Conservation (phyloP, 495 filamentous ascomycete genomes). For the Aspergillus sparsus region DNA sequence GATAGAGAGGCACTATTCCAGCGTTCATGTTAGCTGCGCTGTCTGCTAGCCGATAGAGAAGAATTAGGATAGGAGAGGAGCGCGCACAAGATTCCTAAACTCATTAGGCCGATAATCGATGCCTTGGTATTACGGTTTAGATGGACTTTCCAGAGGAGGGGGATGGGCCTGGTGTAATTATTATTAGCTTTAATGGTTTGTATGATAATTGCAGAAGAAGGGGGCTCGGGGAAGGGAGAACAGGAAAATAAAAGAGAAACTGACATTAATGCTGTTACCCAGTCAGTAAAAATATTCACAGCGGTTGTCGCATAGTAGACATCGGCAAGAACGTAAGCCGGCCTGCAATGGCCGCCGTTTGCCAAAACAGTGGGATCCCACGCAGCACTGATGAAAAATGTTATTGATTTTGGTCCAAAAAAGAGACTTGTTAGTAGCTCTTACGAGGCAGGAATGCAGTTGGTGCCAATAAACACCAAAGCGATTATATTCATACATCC, state of each 20-base stretch:
- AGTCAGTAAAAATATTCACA: constrained; percentile 32
- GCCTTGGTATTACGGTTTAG: constrained; percentile 48
- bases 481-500: constrained; percentile 28
- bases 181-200: neutral
- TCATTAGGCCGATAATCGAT: constrained; percentile 49
- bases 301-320: constrained; percentile 32
- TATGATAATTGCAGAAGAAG: no score
- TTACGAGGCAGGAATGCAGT: constrained; percentile 30
- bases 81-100: constrained; percentile 51
- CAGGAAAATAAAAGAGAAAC: no score
- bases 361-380: constrained; percentile 22
- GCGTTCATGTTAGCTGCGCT: neutral
- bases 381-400: constrained; percentile 20
- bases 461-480: constrained; percentile 29
- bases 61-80: neutral
- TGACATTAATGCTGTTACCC: constrained; percentile 49
- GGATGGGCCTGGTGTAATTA: constrained; percentile 39
- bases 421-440: no score
- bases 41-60: neutral
- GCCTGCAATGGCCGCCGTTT: constrained; percentile 26
- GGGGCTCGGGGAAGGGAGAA: neutral
- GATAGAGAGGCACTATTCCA: constrained; percentile 24
- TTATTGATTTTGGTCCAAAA: constrained; percentile 5
- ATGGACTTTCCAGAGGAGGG: constrained; percentile 51
- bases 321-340: constrained; percentile 27